Base-by-base conservation (phyloP, 2,329 filamentous ascomycete species). In the Cercospora zeae-maydis region DNA sequence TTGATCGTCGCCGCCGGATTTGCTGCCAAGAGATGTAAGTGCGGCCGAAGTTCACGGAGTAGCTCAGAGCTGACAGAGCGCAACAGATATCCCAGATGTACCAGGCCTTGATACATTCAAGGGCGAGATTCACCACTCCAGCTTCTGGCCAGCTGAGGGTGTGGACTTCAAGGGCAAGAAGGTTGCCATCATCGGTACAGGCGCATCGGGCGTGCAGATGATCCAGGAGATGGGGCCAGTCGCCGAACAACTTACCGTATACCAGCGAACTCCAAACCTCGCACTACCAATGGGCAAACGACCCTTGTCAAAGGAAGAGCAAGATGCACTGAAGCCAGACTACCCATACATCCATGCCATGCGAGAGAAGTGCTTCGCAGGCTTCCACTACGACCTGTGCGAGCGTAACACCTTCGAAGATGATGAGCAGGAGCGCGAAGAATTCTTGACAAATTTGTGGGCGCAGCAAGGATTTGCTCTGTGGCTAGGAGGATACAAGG, bases 191-290 rank as follows among this genome's bases (percentile, higher is more conserved):
- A 83, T 89, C 34, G 87, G 87, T 11, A 88, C 86, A 0, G 87
- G 87, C 1, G 84, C 86, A 0, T 85, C 85, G 0, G 87, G 86
- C 0, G 82, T 89, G 1, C 87, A 89, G 67, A 82, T 88, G 47
- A 80, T 82, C 0, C 87, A 71, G 56, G 85, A 84, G 58, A 83
- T 82, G 73, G 83, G 81, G 1, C 77, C 5, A 74, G 71, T 36
- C 60, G 68, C 69, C 3, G 68, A 63, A 21, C 63, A 82, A 1
- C 66, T 90, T 1, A 80, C 77, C 2, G 84, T 90, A 36, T 88
- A 89, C 73, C 86, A 89, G 69, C 81, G 88, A 3, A 89, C 86
- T 0, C 87, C 88, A 0, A 90, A 89, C 63, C 76, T 88, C 6
- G 85, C 84, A 0, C 69, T 89, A 0, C 86, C 86, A 0, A 88